phyloP scores from a whole-genome alignment of 2,329 filamentous ascomycete species.

The Fusarium sp. region DNA sequence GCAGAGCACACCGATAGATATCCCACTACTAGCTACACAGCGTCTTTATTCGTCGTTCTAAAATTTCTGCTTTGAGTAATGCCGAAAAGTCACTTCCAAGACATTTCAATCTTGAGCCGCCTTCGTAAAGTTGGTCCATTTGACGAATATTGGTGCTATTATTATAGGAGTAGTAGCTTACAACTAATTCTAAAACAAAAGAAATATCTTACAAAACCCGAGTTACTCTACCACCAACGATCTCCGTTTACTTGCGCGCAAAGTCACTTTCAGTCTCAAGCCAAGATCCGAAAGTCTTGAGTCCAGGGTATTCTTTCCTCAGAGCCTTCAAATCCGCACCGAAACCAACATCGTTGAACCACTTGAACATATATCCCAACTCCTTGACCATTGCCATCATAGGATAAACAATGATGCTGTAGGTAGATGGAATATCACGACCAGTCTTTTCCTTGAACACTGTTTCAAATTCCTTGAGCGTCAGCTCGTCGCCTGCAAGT shows the following conservation, averaged over 20 bases:
- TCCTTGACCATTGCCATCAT: conserved; percentile 29
- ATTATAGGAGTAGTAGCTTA: neutral
- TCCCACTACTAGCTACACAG: conserved; percentile 21
- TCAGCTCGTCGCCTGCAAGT: conserved; percentile 22
- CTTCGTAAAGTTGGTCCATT: neutral
- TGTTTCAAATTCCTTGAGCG: neutral
- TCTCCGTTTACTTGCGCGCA: neutral
- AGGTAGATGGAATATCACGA: conserved; percentile 11
- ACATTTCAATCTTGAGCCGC: neutral
- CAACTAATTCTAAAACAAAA: neutral
- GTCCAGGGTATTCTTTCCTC: conserved; percentile 12
- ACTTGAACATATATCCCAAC: conserved; percentile 30
- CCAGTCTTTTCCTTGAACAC: conserved; percentile 19
- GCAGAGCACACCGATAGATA: neutral
- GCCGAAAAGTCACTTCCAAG: neutral
- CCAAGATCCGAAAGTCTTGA: conserved; percentile 17
- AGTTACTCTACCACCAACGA: no score
- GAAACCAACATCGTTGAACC: conserved; percentile 26
- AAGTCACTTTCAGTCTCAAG: conserved; percentile 25
- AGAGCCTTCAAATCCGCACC: conserved; percentile 13
- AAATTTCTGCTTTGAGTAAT: neutral
- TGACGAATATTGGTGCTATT: neutral
- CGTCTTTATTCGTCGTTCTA: neutral
- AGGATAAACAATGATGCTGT: conserved; percentile 16
- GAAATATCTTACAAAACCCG: neutral